A percentile compares a stretch with the other conserved stretches of the same genome.
Evolutionary conservation across 345 rosid species (phyloP).

Genomic region (Dipteronia sinensis): DNA sequence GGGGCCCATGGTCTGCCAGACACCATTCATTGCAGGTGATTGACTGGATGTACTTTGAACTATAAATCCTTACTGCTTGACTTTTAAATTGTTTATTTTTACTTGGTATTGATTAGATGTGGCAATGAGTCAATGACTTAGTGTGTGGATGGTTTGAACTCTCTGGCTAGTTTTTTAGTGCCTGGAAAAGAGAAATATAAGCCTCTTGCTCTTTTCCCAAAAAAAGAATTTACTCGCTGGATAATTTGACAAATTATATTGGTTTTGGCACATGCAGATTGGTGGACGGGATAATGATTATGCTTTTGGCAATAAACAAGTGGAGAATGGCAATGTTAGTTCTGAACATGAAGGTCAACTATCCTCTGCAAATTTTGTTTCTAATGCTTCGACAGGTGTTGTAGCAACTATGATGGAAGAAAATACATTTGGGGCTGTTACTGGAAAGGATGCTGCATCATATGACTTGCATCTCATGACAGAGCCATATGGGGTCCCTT

Average conservation of each 20-base stretch:
- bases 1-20: background rate
- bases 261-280: conserved; percentile 48
- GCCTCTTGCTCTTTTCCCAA: background rate
- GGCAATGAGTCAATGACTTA: background rate
- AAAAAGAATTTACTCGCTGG: background rate
- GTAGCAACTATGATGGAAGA: conserved; percentile 63
- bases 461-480: conserved; percentile 80
- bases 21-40: background rate
- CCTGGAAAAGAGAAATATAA: conserved; percentile 7
- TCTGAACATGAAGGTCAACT: conserved; percentile 67
- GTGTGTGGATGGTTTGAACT: background rate
- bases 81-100: background rate
- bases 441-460: conserved; percentile 65
- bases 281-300: conserved; percentile 69
- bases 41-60: background rate
- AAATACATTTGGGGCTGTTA: conserved; percentile 50
- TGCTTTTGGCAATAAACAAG: conserved; percentile 70
- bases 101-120: background rate
- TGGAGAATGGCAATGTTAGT: conserved; percentile 69
- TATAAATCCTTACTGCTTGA: background rate
- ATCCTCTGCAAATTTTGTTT: conserved; percentile 54
- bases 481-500: conserved; percentile 92
- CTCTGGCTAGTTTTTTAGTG: background rate
- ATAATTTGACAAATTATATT: conserved; percentile 1
- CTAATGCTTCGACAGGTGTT: conserved; percentile 51